Base-by-base conservation (phyloP, 2,329 filamentous ascomycete species). In the Bipolaris sorokiniana region DNA sequence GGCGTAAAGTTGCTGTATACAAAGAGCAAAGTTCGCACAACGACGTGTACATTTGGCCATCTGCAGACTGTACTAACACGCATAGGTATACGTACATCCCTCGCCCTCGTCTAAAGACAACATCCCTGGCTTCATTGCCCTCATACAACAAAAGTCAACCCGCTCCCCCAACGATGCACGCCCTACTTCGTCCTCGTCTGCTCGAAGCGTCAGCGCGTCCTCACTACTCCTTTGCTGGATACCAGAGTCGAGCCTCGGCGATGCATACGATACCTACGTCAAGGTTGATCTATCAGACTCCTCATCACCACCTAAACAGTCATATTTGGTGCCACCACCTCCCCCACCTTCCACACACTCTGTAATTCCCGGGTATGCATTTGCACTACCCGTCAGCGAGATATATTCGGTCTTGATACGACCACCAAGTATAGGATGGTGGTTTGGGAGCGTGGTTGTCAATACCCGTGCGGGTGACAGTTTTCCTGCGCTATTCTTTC, bases 401-500 rank as follows among this genome's bases (percentile, higher is more conserved):
- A 89, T 99, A 59, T 99, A 96, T 78, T 96, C 91, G 26, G 83
- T 99, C 5, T 83, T 97, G 7, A 88, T 99, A 37, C 87, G 95
- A 1, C 94, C 94, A 3, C 96, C 95, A 5, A 97, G 92, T 74
- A 79, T 97, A 7, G 96, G 95, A 15, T 99, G 95, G 96, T 99
- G 95, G 95, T 97, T 96, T 75, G 95, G 95, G 33, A 97, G 92
- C 62, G 79, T 99, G 26, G 89, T 99, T 55, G 91, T 99, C 79
- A 99, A 99, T 74, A 92, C 91, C 1, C 84, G 90, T 11, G 88
- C 90, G 0, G 96, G 96, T 3, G 93, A 98, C 73, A 95, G 91
- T 73, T 97, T 98, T 66, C 95, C 95, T 0, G 92, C 95, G 0
- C 81, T 99, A 1, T 99, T 99, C 79, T 99, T 99, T 79, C 95